A percentile compares a stretch with the other conserved stretches of the same genome.
Conservation (phyloP, 2,329 filamentous ascomycete species). For the Falciphora oryzae region DNA sequence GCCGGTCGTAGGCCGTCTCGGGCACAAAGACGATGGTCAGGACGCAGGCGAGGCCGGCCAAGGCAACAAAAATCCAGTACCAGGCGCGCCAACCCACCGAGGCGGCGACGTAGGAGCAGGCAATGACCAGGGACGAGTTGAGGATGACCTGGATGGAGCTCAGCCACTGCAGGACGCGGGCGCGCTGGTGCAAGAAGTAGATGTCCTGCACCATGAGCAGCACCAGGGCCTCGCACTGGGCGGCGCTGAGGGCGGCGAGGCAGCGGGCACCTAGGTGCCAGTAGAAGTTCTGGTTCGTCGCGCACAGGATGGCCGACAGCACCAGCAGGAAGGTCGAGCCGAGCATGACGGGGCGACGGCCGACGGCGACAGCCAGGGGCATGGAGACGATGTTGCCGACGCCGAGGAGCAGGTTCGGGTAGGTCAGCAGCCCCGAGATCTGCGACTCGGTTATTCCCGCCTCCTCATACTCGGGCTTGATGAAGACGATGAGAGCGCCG, state of each 20-base stretch:
- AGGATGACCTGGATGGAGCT: conserved; percentile 11
- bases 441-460: conserved; percentile 2
- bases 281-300: conserved; percentile 25
- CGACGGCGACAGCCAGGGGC: conserved; percentile 31
- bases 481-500: conserved; percentile 22
- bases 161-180: conserved; percentile 11
- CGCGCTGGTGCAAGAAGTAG: conserved; percentile 12
- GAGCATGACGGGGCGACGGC: conserved; percentile 30
- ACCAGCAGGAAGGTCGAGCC: conserved; percentile 25
- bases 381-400: conserved; percentile 32
- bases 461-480: conserved; percentile 23
- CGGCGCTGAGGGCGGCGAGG: conserved; percentile 30
- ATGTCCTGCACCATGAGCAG: conserved; percentile 20
- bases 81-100: conserved; percentile 11
- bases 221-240: conserved; percentile 32
- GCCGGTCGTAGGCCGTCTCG: conserved; percentile 13
- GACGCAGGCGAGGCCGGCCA: conserved; percentile 31
- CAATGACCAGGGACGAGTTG: conserved; percentile 10
- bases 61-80: conserved; percentile 18
- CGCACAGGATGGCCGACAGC: conserved; percentile 28
- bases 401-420: conserved; percentile 32
- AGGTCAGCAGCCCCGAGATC: conserved; percentile 23
- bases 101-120: conserved; percentile 13
- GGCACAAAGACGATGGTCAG: conserved; percentile 39
- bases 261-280: conserved; percentile 31